A percentile compares a stretch with the other conserved stretches of the same genome.
These are phyloP conservation scores for Salvia rosmarinus DNA, from an alignment of 257 asterid genomes.

Conservation along the genomic window DNA sequence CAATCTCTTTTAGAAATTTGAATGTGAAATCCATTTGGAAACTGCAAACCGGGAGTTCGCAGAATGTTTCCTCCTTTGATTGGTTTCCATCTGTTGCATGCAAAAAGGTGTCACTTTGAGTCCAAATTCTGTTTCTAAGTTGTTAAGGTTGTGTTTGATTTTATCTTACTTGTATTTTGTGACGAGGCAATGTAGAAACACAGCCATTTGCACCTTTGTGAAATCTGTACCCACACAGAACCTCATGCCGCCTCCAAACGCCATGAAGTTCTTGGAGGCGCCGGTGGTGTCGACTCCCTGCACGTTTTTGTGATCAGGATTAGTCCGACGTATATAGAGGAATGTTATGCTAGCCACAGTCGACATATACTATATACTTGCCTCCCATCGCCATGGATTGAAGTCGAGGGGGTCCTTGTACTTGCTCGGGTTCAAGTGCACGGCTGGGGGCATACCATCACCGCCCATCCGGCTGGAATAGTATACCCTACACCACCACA, in stretches of 20 bases:
- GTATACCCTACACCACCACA: conserved; percentile 72
- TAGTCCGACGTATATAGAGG: not conserved
- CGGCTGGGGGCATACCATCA: conserved; percentile 98
- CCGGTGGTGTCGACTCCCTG: conserved; percentile 73
- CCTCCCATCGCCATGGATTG: conserved; percentile 98
- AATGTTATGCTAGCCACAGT: not conserved
- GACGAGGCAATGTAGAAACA: conserved; percentile 76
- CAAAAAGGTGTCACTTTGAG: not conserved
- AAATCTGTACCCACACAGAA: conserved; percentile 95
- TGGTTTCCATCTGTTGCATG: conserved; percentile 59
- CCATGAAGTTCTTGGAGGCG: conserved; percentile 90
- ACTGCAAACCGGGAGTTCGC: conserved; percentile 87
- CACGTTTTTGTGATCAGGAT: conserved; percentile 10
- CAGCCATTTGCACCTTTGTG: conserved; percentile 92
- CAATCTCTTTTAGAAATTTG: conserved; percentile 46
- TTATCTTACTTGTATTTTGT: conserved; percentile 83
- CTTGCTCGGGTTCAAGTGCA: conserved; percentile 72
- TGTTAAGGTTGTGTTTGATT: not conserved
- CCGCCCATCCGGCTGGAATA: conserved; percentile 93
- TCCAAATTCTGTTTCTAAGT: not conserved
- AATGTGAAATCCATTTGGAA: conserved; percentile 76
- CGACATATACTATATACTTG: conserved; percentile 42
- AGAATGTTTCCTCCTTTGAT: conserved; percentile 74
- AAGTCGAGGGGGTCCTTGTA: conserved; percentile 78
- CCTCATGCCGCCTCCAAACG: conserved; percentile 97